A percentile compares a stretch with the other conserved stretches of the same genome.
These are phyloP conservation scores for Paradendryphiella salina DNA, from an alignment of 2,329 filamentous ascomycete species.

Conservation along the genomic window DNA sequence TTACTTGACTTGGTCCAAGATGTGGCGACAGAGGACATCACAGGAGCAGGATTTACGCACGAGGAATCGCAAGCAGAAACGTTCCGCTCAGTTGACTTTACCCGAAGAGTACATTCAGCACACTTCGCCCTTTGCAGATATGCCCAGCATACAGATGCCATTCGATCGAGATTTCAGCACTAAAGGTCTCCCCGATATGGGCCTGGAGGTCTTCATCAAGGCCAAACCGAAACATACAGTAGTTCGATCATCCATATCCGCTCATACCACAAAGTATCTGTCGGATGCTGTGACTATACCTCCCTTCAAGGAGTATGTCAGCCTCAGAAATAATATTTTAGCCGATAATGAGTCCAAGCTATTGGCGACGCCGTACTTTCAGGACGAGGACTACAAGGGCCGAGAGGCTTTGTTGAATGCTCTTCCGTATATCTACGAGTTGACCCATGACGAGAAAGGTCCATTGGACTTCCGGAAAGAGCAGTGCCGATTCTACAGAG, in stretches of 20 bases:
- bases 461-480: slow-evolving; percentile 42
- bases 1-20: slow-evolving; percentile 13
- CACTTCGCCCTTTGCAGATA: slow-evolving; percentile 29
- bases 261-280: slow-evolving; percentile 21
- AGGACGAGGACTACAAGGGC: slow-evolving; percentile 27
- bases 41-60: slow-evolving; percentile 24
- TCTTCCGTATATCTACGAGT: slow-evolving; percentile 38
- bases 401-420: slow-evolving; percentile 29
- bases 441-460: slow-evolving; percentile 23
- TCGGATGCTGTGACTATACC: slow-evolving; percentile 36
- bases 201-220: slow-evolving; percentile 25
- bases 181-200: slow-evolving; percentile 9
- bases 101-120: slow-evolving; percentile 22
- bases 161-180: slow-evolving; percentile 4
- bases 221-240: slow-evolving; percentile 13
- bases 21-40: slow-evolving; percentile 29
- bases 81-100: neutral
- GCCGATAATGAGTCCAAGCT: slow-evolving; percentile 48
- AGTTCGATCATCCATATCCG: slow-evolving; percentile 12
- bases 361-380: slow-evolving; percentile 44
- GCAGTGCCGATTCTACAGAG: slow-evolving; percentile 43
- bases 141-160: slow-evolving; percentile 22
- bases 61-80: slow-evolving; percentile 3
- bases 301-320: slow-evolving; percentile 49
- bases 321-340: slow-evolving; percentile 48